A percentile compares a stretch with the other conserved stretches of the same genome.
phyloP scores from a whole-genome alignment of 1,284 basidiomycete species.

The Heliocybe sulcata region DNA sequence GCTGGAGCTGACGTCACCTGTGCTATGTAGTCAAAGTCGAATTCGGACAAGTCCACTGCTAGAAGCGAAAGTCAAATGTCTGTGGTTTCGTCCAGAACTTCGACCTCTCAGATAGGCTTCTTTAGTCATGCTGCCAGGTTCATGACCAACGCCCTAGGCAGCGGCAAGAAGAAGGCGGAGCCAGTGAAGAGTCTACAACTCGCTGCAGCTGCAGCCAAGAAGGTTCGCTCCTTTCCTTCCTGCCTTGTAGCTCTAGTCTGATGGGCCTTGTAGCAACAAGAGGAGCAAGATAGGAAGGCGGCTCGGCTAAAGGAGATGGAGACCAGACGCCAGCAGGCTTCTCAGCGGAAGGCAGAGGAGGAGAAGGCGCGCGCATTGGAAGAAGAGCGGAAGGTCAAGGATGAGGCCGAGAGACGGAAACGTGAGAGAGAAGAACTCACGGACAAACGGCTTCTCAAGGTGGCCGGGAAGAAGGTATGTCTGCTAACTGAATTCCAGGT shows the following conservation, averaged over 20 bases:
- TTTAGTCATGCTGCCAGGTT: conserved; percentile 62
- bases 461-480: conserved; percentile 49
- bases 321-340: conserved; percentile 58
- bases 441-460: conserved; percentile 51
- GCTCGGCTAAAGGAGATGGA: conserved; percentile 75
- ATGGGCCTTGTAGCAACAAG: conserved; percentile 62
- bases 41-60: background rate
- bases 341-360: conserved; percentile 74
- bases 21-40: conserved; percentile 3
- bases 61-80: conserved; percentile 2
- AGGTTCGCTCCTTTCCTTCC: conserved; percentile 40
- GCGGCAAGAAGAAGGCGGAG: conserved; percentile 65
- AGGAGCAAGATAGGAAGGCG: conserved; percentile 75
- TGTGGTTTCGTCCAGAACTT: conserved; percentile 13
- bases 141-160: conserved; percentile 55
- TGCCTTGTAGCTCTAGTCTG: conserved; percentile 1
- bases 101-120: conserved; percentile 29
- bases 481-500: conserved; percentile 5
- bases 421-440: conserved; percentile 70
- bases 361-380: conserved; percentile 58
- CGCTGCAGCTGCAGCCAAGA: conserved; percentile 78
- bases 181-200: conserved; percentile 76
- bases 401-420: conserved; percentile 64
- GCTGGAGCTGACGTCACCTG: background rate
- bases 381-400: conserved; percentile 63